Evolutionary conservation across 2,329 filamentous ascomycete species (phyloP), one percentile per base, ranked within the genome.

Genomic region (Sporothrix variecibatus): DNA sequence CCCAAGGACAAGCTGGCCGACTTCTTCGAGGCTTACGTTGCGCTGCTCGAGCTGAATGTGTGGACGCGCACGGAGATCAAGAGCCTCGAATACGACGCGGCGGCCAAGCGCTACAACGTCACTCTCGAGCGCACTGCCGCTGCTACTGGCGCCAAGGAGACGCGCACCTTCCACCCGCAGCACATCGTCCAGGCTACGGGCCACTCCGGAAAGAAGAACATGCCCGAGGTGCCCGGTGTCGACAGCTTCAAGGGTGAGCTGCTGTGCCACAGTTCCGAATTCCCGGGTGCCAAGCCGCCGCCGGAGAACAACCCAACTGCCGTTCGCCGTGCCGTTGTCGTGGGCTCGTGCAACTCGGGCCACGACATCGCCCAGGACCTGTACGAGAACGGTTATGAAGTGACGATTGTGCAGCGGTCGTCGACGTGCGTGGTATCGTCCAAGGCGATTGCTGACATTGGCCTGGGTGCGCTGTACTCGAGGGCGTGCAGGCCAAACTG

Each of bases 1-100:
- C 90, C 91, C 5, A 93, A 93, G 78, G 91, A 93, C 80, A 93
- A 93, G 78, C 83, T 93, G 0, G 91, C 85, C 1, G 89, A 92
- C 60, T 93, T 89, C 82, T 90, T 93, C 75, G 90, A 92, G 76
- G 83, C 86, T 0, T 93, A 93, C 76, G 91, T 87, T 0, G 86
- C 83, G 5, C 81, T 89, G 0, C 83, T 93, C n/a, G 91, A 93
- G 77, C 85, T 93, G 56, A 91, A 93, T 75, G 86, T 92, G 34
- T 93, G 91, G 91, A 88, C 84, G 0, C 82, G 81, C 12, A 89
- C 89, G 0, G 85, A 82, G 0, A 77, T 92, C 0, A 80, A 79
- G 1, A 80, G 82, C 0, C 82, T 87, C 0, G 81, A 82, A 1
- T 92, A 87, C 84, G 84, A 89, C 31, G 86, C 88, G 0, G 77